phyloP scores from a whole-genome alignment of 1,139 yeast species.

The Suhomyces atakaporum region DNA sequence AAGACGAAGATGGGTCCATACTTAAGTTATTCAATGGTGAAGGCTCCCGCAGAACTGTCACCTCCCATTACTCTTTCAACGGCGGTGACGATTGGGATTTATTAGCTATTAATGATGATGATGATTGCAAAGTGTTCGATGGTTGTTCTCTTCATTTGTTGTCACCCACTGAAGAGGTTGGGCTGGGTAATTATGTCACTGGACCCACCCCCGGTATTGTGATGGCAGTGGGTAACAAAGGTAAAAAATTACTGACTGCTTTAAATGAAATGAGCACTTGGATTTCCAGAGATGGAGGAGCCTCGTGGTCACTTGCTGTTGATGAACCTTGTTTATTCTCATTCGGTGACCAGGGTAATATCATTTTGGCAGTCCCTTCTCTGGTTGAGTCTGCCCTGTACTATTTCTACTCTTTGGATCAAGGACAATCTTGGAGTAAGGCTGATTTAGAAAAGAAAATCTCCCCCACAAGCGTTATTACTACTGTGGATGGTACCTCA shows the following conservation, averaged over 20 bases:
- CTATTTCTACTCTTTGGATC: constrained; percentile 69
- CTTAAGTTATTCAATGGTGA: constrained; percentile 33
- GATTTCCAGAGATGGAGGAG: constrained; percentile 78
- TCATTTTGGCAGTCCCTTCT: constrained; percentile 63
- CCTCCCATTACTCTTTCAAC: constrained; percentile 52
- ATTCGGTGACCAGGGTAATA: constrained; percentile 81
- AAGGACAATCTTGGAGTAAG: constrained; percentile 67
- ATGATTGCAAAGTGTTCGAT: constrained; percentile 44
- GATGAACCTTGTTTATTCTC: constrained; percentile 59
- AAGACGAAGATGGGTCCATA: constrained; percentile 23
- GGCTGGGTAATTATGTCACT: constrained; percentile 57
- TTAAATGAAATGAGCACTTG: constrained; percentile 47
- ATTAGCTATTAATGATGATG: constrained; percentile 48
- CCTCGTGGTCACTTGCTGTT: constrained; percentile 61
- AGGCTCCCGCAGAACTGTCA: constrained; percentile 19
- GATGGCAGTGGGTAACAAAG: constrained; percentile 59
- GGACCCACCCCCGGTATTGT: constrained; percentile 76
- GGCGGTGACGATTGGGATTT: constrained; percentile 67
- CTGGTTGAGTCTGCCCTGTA: constrained; percentile 24
- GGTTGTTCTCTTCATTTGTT: constrained; percentile 61
- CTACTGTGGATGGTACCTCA: constrained; percentile 78
- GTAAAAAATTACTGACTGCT: constrained; percentile 32
- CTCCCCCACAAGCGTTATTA: constrained; percentile 48
- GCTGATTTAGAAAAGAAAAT: constrained; percentile 50
- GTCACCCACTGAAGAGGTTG: constrained; percentile 51